Base-by-base conservation (phyloP, 2,329 filamentous ascomycete species). In the Allantophomopsis lycopodina region DNA sequence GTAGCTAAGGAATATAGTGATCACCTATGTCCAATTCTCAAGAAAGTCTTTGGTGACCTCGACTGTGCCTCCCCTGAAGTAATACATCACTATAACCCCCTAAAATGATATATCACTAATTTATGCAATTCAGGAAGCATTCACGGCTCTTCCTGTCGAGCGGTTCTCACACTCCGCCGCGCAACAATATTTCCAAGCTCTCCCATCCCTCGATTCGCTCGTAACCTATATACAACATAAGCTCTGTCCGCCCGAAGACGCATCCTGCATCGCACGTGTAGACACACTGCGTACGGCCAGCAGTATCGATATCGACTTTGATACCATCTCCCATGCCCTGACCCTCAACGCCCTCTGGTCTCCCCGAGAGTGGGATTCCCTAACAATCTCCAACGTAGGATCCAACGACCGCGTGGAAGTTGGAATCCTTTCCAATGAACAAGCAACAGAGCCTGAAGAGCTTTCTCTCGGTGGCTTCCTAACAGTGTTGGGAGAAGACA, bases 391-490 rank as follows among this genome's bases (percentile, higher is more conserved):
- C 46, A 55, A 44, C 17, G 41, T 43, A 12, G 17, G 23, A 4
- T 50, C 58, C 1, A 54, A 61, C 2, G 66, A 76, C 36, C 73
- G 80, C 36, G 71, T 86, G 5, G 89, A 96, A 56, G 74, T 95
- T 15, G 89, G 89, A 13, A 70, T 95, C 33, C 63, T 96, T 42
- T 75, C 74, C 5, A 65, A 71, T 10, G 79, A 87, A 47, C 62
- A 64, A 4, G 69, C 79, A 12, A 64, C 73, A 12, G 76, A 85
- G 42, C 63, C 73, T 0, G 75, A 88, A 55, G 84, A 94, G 47
- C 60, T 94, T 11, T 81, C 80, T 31, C 68, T 94, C 32, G 78
- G 79, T 5, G 89, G 89, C 2, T 71, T 87, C 40, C 63, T 95
- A 38, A 80, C 78, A 0, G 82, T 93, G 2, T 61, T 95, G 0